Conservation (phyloP, 768 basidiomycete genomes). For the Termitomyces sp. region DNA sequence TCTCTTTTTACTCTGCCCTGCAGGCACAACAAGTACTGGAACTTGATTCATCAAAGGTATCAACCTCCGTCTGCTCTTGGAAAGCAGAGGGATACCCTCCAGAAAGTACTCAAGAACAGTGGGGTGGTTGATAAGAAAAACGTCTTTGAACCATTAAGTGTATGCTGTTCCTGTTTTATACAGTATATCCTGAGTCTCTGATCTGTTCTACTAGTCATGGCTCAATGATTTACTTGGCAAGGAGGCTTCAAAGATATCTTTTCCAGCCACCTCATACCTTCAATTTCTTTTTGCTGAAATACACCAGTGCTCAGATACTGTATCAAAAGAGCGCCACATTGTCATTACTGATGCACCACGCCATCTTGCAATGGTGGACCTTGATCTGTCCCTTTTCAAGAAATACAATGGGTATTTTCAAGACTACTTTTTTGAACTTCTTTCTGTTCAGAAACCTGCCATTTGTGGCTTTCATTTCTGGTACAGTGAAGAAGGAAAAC, state of each 20-base stretch:
- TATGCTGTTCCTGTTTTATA: neutral
- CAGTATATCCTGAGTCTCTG: neutral
- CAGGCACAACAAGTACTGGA: neutral
- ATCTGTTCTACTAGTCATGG: neutral
- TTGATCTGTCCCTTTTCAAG: neutral
- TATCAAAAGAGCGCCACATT: neutral
- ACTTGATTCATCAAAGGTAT: neutral
- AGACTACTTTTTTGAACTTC: neutral
- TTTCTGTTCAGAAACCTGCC: neutral
- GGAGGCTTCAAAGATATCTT: neutral
- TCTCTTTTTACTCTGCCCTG: neutral
- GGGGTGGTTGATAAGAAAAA: neutral
- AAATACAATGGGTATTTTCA: neutral
- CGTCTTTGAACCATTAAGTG: neutral
- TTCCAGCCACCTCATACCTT: neutral
- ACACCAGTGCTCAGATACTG: neutral
- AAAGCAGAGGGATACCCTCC: neutral
- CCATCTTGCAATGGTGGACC: too few species aligned
- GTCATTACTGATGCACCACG: neutral
- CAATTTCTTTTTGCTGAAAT: neutral
- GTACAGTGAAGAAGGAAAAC: slow-evolving; percentile 12
- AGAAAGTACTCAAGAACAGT: neutral
- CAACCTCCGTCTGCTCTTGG: neutral
- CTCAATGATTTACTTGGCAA: slow-evolving; percentile 1
- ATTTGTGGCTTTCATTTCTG: slow-evolving; percentile 12